Evolutionary conservation across 2,329 filamentous ascomycete species (phyloP), one percentile per base, ranked within the genome.

Genomic region (Phyllosticta paracitricarpa): DNA sequence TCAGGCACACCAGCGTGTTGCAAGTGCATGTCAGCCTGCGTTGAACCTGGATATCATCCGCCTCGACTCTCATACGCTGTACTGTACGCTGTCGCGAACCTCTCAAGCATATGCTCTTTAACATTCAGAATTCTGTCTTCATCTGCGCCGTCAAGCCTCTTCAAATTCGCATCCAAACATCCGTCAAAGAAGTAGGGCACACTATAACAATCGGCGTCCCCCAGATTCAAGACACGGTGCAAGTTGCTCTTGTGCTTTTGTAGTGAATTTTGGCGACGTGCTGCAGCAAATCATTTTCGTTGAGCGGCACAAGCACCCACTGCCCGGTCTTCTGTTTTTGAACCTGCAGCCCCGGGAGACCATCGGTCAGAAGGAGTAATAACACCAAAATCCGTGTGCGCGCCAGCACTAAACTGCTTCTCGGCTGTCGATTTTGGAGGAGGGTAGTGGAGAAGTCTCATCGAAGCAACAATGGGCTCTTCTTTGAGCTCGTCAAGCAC

Each of bases 101-200:
- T 33, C 59, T 71, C 65, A 19, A 70, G 62, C 61, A 70, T 68
- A 56, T 70, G 67, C 52, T 68, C 66, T 53, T 66, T 65, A 10
- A 72, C 67, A 6, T 65, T 66, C 9, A 67, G 62, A 40, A 65
- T 64, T 51, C 56, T 59, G 22, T 62, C 66, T 35, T 40, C 26
- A 2, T 63, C 61, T 12, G 51, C 54, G 10, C 63, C 62, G 59
- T 67, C 63, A 14, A 67, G 30, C 14, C 59, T 61, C 14, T 40
- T 59, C 8, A 66, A 54, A 9, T 56, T 53, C 40, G 65, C 72
- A 51, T 82, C 78, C 5, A 79, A 71, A 69, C 82, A 82, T 4
- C 81, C 81, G 60, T 80, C 79, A 61, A 82, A 79, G 68, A 84
- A 84, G 58, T 84, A 79, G 0, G 81, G 80, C n/a, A 84, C 73